These are phyloP conservation scores for Tolypocladium guangdongense DNA, from an alignment of 2,329 filamentous ascomycete species.

Conservation along the genomic window DNA sequence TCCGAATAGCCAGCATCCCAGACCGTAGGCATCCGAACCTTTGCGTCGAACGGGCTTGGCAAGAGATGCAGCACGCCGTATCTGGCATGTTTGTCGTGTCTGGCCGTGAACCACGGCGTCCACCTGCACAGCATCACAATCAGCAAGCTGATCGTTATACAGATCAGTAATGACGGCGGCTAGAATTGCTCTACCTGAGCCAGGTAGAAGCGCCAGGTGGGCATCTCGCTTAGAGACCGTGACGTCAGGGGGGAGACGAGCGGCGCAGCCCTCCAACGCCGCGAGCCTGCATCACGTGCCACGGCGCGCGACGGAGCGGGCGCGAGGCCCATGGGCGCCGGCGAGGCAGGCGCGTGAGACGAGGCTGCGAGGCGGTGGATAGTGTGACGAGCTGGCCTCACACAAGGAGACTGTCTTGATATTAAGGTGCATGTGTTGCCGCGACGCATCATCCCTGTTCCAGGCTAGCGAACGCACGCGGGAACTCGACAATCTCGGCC, in stretches of 20 bases:
- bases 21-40: not conserved
- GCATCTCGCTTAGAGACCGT: not conserved
- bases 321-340: not conserved
- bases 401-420: not conserved
- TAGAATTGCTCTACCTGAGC: not conserved
- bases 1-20: not conserved
- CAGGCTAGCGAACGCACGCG: not conserved
- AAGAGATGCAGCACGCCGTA: not conserved
- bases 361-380: constrained; percentile 2
- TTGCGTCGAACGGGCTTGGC: not conserved
- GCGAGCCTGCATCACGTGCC: constrained; percentile 1
- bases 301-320: not conserved
- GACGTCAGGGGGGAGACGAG: not conserved
- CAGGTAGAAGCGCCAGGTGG: too few species aligned
- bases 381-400: constrained; percentile 1
- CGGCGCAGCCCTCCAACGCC: not conserved
- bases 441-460: not conserved
- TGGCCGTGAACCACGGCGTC: not conserved
- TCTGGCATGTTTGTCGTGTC: not conserved
- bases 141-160: too few species aligned
- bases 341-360: not conserved
- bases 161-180: not conserved
- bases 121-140: too few species aligned
- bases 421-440: not conserved
- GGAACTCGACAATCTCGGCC: not conserved